Percentiles rank a stretch among this genome's conserved stretches.
Evolutionary conservation across 257 asterid species (phyloP).

Genomic region (Nicotiana obtusifolia): DNA sequence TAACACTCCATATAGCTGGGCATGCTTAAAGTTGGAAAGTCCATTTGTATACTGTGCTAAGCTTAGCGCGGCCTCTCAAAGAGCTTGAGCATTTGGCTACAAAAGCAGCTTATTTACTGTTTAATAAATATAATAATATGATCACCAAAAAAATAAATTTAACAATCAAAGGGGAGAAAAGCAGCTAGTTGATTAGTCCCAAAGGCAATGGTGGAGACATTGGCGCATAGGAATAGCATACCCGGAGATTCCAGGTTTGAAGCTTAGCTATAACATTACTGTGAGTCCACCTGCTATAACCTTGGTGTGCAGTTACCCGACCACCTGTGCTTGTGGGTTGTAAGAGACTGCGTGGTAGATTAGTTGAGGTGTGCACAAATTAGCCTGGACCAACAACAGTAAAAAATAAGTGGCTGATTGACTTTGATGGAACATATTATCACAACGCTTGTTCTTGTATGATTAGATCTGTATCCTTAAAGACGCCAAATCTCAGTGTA

Average conservation of each 20-base stretch:
- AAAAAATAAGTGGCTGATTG: constrained; percentile 1
- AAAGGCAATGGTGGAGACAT: not conserved
- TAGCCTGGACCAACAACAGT: not conserved
- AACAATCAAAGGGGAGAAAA: not conserved
- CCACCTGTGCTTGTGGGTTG: constrained; percentile 2
- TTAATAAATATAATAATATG: not conserved
- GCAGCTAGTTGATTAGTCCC: not conserved
- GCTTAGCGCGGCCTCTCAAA: not conserved
- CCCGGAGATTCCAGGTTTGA: not conserved
- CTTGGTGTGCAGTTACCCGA: not conserved
- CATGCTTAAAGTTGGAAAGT: not conserved
- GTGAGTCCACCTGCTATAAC: not conserved
- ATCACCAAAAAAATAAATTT: too few relatives aligned
- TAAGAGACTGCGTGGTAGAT: not conserved
- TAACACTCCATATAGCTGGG: not conserved
- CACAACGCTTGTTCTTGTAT: not conserved
- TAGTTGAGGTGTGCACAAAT: not conserved
- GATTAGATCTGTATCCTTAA: not conserved
- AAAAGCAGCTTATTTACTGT: not conserved
- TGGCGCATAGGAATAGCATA: not conserved
- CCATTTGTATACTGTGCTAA: not conserved
- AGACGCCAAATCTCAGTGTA: not conserved
- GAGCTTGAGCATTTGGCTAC: not conserved
- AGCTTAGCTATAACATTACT: not conserved
- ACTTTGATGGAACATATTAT: not conserved